These are phyloP conservation scores for Acmispon strigosus DNA, from an alignment of 306 rosid species.

Conservation along the genomic window DNA sequence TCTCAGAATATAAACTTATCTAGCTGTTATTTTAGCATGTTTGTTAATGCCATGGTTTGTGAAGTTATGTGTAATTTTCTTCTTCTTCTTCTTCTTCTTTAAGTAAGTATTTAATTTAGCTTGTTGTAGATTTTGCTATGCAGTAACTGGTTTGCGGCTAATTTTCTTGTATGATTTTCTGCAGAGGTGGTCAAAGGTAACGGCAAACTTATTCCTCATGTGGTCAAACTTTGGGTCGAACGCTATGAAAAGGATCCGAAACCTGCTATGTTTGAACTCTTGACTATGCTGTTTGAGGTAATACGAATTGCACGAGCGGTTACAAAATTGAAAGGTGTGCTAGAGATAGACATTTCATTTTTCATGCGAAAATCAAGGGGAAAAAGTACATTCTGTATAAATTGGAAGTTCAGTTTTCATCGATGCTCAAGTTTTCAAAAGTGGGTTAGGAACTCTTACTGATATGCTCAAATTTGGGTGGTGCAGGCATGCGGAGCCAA, in stretches of 20 bases:
- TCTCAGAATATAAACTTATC: neutral
- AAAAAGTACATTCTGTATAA: neutral
- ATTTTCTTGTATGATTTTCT: slow-evolving; percentile 27
- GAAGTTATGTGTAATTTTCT: neutral
- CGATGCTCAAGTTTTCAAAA: neutral
- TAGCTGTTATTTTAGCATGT: neutral
- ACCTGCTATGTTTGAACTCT: slow-evolving; percentile 73
- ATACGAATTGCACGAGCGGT: neutral
- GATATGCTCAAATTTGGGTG: slow-evolving; percentile 22
- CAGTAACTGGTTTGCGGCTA: neutral
- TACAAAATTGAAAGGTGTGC: neutral
- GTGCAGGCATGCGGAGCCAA: slow-evolving; percentile 91
- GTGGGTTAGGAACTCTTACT: neutral
- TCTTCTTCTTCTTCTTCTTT: neutral
- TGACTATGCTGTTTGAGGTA: slow-evolving; percentile 89
- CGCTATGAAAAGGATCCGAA: slow-evolving; percentile 71
- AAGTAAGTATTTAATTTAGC: neutral
- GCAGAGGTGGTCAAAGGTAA: slow-evolving; percentile 79
- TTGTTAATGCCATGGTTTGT: neutral
- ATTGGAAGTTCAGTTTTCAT: neutral
- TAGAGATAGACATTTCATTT: neutral
- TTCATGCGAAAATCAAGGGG: neutral
- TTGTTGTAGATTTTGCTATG: slow-evolving; percentile 3
- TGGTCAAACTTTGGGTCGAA: slow-evolving; percentile 86
- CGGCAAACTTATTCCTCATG: slow-evolving; percentile 64